Base-by-base conservation (phyloP, 2,329 filamentous ascomycete species). In the Fusarium drepaniforme region DNA sequence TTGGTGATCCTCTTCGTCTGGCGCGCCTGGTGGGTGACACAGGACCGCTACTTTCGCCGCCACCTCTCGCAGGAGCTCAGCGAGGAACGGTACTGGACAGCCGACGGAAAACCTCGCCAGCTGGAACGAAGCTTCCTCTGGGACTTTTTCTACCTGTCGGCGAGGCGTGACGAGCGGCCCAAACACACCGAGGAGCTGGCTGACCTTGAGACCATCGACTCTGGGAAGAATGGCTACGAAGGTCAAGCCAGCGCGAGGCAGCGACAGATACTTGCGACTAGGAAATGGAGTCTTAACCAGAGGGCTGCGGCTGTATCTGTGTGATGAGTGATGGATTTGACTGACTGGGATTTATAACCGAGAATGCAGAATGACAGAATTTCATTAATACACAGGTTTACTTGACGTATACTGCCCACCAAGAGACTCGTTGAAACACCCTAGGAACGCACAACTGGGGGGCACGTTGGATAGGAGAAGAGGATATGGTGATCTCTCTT, bases 1-100 rank as follows among this genome's bases (percentile, higher is more conserved):
- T 68, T 86, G 37, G 60, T 84, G 51, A 86, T 87, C 49, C 79
- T 87, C 11, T 77, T 81, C 23, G 68, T 75, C 13, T 87, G 85
- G 85, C 84, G 85, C 6, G 84, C 83, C 1, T 87, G 85, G 85
- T 87, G 85, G 85, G 85, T 87, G 2, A 82, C 80, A 12, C 85
- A 87, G 74, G 85, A 87, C 74, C 82, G 85, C 2, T 86, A 84
- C 77, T 87, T 87, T 76, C 80, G 85, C 0, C 81, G 84, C 5
- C 85, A 86, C 69, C 79, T 87, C 11, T 85, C 84, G 70, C 81
- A 82, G 68, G 85, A 87, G 66, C 82, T 87, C n/a, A 86, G 84
- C 71, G 84, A 86, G 78, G 85, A 87, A 80, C 80, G 84, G 12
- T 87, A 85, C 81, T 87, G 85, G 85, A 87, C 85, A 1, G 80